Percentiles rank a stretch among this genome's conserved stretches.
These are phyloP conservation scores for Mycosphaerella sp. DNA, from an alignment of 2,329 filamentous ascomycete species.

Conservation along the genomic window DNA sequence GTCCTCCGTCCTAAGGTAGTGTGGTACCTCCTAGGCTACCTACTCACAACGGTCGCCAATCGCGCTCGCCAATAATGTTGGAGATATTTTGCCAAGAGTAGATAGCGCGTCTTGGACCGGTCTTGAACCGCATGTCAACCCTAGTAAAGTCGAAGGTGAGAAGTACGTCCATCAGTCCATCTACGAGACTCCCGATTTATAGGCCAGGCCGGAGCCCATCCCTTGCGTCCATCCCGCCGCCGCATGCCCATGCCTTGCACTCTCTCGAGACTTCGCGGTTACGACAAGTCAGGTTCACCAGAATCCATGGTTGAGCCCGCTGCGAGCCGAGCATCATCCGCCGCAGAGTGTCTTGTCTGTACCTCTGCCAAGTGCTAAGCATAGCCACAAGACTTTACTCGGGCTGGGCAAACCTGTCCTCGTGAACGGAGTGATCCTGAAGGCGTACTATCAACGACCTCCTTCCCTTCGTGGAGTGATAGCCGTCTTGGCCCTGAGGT, in stretches of 20 bases:
- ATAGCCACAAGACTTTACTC: not conserved
- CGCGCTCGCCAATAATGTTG: no score
- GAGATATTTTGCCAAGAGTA: not conserved
- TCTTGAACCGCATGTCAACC: not conserved
- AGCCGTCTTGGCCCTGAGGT: slow-evolving; percentile 19
- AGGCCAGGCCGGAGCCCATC: no score
- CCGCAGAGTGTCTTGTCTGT: not conserved
- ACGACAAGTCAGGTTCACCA: no score
- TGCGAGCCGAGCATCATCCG: not conserved
- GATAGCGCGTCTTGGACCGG: not conserved
- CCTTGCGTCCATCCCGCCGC: no score
- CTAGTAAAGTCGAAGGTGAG: not conserved
- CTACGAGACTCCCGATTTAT: no score
- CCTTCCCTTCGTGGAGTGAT: slow-evolving; percentile 19
- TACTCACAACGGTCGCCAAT: no score
- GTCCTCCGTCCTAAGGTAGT: no score
- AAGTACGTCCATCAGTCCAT: no score
- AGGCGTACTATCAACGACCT: slow-evolving; percentile 12
- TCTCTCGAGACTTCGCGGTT: no score
- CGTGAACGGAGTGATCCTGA: not conserved
- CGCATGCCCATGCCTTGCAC: no score
- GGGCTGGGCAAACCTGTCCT: slow-evolving; percentile 5
- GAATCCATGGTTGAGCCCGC: not conserved
- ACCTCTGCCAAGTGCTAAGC: slow-evolving; percentile 3
- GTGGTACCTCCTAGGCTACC: no score